Base-by-base conservation (phyloP, 228 moss, liverwort and hornwort species). In the Sphagnum magellanicum region DNA sequence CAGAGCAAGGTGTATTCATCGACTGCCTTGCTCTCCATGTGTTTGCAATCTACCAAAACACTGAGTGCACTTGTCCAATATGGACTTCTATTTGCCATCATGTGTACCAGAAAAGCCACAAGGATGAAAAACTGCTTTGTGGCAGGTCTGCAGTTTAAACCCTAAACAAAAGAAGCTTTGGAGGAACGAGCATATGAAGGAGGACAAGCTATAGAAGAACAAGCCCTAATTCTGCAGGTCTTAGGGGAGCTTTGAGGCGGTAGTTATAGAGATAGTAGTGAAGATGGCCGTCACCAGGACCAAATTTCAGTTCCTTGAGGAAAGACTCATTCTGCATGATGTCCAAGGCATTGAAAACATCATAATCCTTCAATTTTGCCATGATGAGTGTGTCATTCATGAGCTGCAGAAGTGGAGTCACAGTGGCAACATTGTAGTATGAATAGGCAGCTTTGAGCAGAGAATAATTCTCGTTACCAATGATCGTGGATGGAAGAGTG, bases 191-290 rank as follows among this genome's bases (percentile, higher is more conserved):
- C 32, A 32, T 32, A 32, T 32, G 32, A 32, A 32, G 32, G 32
- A 32, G 32, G 32, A 1, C 32, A 32, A 32, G 67, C 80, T 92
- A 93, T 77, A 97, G 77, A 50, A 97, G 87, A 72, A 97, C 96
- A 13, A 97, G 80, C 15, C 96, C 96, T 86, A 97, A 75, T 81
- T 97, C 88, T 13, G 80, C 65, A 51, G 96, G 93, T 65, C 93
- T 90, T 72, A 97, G 78, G 58, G 81, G 89, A 48, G 79, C 76
- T 67, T 84, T 78, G 47, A 97, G 79, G 7, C 91, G 88, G 80
- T 97, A 97, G 70, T 97, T 97, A 75, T 97, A 97, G 16, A 97
- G 87, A 67, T 97, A 97, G 75, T 97, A 97, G 72, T 97, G 96
- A 50, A 97, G 88, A 70, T 93, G 93, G 17, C 96, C 96, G 60